phyloP scores from a whole-genome alignment of 2,329 filamentous ascomycete species.

The Clonostachys sp. region DNA sequence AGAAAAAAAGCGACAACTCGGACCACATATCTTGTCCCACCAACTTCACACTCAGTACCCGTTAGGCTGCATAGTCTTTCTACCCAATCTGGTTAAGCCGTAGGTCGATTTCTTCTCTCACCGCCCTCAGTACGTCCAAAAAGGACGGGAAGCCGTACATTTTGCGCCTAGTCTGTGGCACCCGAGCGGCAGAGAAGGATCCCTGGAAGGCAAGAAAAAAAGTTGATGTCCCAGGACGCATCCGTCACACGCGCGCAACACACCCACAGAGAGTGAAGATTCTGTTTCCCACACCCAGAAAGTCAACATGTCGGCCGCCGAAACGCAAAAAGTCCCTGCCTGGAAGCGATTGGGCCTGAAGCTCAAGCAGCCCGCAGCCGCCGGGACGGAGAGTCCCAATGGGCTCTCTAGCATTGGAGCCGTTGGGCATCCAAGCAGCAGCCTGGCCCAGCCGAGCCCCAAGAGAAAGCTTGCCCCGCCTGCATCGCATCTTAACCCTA shows the following conservation, averaged over 20 bases:
- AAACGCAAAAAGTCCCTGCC: conserved; percentile 37
- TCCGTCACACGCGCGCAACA: not conserved
- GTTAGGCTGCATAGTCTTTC: too few relatives aligned
- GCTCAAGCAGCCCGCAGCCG: conserved; percentile 40
- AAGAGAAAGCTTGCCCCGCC: conserved; percentile 34
- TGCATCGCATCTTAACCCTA: conserved; percentile 12
- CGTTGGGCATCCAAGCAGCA: conserved; percentile 29
- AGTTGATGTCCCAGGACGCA: not conserved
- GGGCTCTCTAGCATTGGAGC: conserved; percentile 19
- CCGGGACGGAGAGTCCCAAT: conserved; percentile 19
- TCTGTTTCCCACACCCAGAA: too few relatives aligned
- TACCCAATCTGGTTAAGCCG: too few relatives aligned
- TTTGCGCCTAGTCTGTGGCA: too few relatives aligned
- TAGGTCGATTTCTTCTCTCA: too few relatives aligned
- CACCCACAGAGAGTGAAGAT: conserved; percentile 17
- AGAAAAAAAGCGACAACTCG: too few relatives aligned
- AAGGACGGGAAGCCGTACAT: too few relatives aligned
- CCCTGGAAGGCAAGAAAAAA: not conserved
- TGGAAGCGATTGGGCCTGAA: conserved; percentile 62
- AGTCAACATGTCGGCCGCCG: not conserved
- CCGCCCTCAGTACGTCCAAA: too few relatives aligned
- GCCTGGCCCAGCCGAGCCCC: conserved; percentile 13
- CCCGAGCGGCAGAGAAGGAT: too few relatives aligned
- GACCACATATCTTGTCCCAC: too few relatives aligned
- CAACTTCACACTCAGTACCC: too few relatives aligned